Percentiles rank a stretch among this genome's conserved stretches.
phyloP scores from a whole-genome alignment of 139 green algal genomes.

The Auxenochlorella protothecoides region DNA sequence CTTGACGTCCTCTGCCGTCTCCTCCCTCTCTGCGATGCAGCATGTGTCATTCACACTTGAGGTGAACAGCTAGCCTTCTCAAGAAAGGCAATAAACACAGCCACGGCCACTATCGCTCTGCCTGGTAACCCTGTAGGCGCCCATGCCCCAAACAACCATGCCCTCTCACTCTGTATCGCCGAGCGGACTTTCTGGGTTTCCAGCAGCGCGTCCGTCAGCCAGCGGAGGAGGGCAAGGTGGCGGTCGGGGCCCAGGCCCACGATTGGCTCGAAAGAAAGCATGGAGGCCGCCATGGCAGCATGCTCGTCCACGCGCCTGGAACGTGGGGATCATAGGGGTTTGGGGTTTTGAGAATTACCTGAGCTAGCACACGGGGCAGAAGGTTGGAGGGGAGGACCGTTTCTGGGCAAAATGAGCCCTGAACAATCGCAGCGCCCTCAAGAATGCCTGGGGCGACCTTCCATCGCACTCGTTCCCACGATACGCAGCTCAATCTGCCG shows the following conservation, averaged over 20 bases:
- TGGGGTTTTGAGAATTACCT: background rate
- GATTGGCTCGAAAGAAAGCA: slow-evolving; percentile 22
- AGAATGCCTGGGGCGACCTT: too few relatives aligned
- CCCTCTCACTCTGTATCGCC: slow-evolving; percentile 20
- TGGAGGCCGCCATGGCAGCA: slow-evolving; percentile 9
- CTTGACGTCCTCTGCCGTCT: slow-evolving; percentile 23
- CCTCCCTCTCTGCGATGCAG: slow-evolving; percentile 11
- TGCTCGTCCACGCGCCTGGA: slow-evolving; percentile 7
- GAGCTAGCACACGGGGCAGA: background rate
- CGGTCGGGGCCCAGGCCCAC: slow-evolving; percentile 24
- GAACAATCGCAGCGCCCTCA: too few relatives aligned
- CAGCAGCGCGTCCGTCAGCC: slow-evolving; percentile 29
- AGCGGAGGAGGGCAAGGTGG: slow-evolving; percentile 32
- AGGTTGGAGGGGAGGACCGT: background rate
- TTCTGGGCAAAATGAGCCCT: too few relatives aligned
- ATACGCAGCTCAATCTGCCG: too few relatives aligned
- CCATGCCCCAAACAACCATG: background rate
- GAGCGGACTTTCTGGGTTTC: slow-evolving; percentile 25
- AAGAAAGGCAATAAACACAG: background rate
- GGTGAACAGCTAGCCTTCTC: background rate
- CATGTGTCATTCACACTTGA: background rate
- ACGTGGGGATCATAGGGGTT: background rate
- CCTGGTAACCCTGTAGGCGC: too few relatives aligned
- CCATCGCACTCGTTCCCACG: too few relatives aligned
- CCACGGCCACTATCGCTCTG: too few relatives aligned